Evolutionary conservation across 345 rosid genomes (phyloP).

Genomic region (Populus pruinosa): DNA sequence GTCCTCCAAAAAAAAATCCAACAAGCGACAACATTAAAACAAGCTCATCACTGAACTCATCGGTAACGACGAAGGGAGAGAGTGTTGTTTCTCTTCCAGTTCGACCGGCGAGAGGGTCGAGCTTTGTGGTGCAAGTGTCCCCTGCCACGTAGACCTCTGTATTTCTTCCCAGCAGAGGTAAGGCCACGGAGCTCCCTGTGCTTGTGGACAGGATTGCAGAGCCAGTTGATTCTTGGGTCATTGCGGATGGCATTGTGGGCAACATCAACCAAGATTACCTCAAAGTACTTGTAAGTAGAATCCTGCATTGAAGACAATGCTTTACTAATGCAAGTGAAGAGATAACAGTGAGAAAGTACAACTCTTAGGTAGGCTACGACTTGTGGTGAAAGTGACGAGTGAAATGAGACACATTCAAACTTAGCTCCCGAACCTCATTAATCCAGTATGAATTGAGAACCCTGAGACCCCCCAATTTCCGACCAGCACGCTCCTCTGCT

Average conservation of each 20-base stretch:
- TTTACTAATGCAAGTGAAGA: not conserved
- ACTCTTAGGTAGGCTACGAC: not conserved
- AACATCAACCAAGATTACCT: constrained; percentile 79
- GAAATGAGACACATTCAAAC: not conserved
- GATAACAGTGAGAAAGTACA: not conserved
- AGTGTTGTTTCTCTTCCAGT: constrained; percentile 94
- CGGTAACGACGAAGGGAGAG: constrained; percentile 88
- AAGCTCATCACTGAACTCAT: constrained; percentile 29
- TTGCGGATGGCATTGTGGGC: constrained; percentile 80
- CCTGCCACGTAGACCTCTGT: constrained; percentile 88
- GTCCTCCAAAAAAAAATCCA: not conserved
- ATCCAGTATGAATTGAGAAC: constrained; percentile 97
- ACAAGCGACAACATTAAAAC: not conserved
- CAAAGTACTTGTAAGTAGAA: constrained; percentile 91
- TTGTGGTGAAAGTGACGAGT: not conserved
- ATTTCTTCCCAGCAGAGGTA: constrained; percentile 91
- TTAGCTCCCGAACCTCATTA: constrained; percentile 57
- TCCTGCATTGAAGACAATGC: constrained; percentile 40
- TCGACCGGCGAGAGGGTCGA: constrained; percentile 91
- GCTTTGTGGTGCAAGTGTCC: constrained; percentile 88
- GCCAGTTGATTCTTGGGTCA: constrained; percentile 93
- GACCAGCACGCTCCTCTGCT: constrained; percentile 97
- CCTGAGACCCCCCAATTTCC: constrained; percentile 85
- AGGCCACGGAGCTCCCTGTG: constrained; percentile 97
- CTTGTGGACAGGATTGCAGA: constrained; percentile 93